phyloP scores from a whole-genome alignment of 768 basidiomycete genomes.

The Cystobasidium tubakii region DNA sequence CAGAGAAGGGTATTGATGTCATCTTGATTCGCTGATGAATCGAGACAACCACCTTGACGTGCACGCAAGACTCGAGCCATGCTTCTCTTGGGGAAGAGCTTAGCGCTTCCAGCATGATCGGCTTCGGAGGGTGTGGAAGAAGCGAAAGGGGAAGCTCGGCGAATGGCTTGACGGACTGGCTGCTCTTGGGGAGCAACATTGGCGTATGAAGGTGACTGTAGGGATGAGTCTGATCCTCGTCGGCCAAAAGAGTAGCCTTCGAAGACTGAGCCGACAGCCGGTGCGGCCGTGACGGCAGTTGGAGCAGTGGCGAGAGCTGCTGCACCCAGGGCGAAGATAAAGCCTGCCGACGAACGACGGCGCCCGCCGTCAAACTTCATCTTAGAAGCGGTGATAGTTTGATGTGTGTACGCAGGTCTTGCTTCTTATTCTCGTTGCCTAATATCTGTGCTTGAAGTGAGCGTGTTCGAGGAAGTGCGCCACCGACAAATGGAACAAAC shows the following conservation, averaged over 20 bases:
- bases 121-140: conserved; percentile 11
- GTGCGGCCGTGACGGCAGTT: not conserved
- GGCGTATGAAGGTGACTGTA: not conserved
- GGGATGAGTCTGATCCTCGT: not conserved
- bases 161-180: not conserved
- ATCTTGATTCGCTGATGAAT: conserved; percentile 37
- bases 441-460: not conserved
- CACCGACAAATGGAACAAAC: not conserved
- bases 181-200: not conserved
- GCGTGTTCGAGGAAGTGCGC: not conserved
- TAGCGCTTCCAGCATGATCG: not conserved
- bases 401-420: not conserved
- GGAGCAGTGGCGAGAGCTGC: not conserved
- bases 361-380: not conserved
- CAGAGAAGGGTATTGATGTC: conserved; percentile 42
- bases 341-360: conserved; percentile 32
- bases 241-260: conserved; percentile 12
- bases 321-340: conserved; percentile 29
- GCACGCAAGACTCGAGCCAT: conserved; percentile 10
- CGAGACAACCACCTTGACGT: conserved; percentile 40
- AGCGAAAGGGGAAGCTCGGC: not conserved
- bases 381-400: not conserved
- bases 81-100: conserved; percentile 7
- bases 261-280: not conserved
- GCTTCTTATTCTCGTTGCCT: too few species aligned